Base-by-base conservation (phyloP, 345 rosid species). In the Eucalyptus virginea region DNA sequence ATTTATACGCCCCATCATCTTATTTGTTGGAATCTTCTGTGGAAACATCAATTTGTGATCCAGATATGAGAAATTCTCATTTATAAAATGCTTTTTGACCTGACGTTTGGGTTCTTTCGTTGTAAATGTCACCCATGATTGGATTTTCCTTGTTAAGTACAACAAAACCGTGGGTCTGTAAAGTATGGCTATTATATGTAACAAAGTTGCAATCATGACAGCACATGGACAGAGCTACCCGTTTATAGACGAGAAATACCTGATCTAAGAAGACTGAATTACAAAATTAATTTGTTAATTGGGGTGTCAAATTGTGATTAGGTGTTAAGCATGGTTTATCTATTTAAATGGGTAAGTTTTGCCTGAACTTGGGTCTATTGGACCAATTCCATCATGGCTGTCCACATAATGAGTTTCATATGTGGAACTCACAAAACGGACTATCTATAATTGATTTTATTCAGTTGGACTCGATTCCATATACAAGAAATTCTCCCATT, bases 301-400 rank as follows among this genome's bases (percentile, higher is more conserved):
- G n/a, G 15, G 67, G 32, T 60, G 32, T 60, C 15, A 60, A 60
- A 60, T 60, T 60, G 67, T 60, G 32, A 28, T 60, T 11, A 3
- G 32, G n/a, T 28, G 67, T 60, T 60, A 30, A 12, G 14, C 14
- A 28, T 60, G 16, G 7, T 28, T 3, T 60, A 60, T 4, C 17
- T 28, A 28, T 60, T 60, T 60, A 60, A 60, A 60, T 60, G n/a
- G 67, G n/a, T 11, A 60, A 60, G n/a, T 56, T 56, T 56, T 56
- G 28, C 62, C 6, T 0, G 1, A 56, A 56, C 3, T 56, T 24
- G 28, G 62, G 1, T 4, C 62, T 56, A 56, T 1, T 21, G 0
- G 28, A 56, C 62, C 12, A 23, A 56, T 23, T 56, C 6, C 28
- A 56, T 56, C 60, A 56, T 0, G 11, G 26, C 19, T 23, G 0